phyloP scores from a whole-genome alignment of 2,329 filamentous ascomycete species.

The Emmonsia crescens region DNA sequence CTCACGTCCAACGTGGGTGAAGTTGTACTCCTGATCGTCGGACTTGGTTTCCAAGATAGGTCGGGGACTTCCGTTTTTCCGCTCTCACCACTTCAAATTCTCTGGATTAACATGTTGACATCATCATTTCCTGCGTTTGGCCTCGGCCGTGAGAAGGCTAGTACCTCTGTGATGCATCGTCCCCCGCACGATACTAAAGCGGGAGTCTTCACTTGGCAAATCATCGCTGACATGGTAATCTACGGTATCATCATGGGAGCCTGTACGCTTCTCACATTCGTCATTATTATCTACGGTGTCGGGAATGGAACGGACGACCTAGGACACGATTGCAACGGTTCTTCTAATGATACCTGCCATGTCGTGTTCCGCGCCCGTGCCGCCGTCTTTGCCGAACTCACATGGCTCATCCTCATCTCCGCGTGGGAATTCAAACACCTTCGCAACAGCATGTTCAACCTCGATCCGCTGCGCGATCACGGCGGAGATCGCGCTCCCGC shows the following conservation, averaged over 20 bases:
- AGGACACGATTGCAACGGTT: conserved; percentile 14
- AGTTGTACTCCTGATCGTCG: conserved; percentile 47
- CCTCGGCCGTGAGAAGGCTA: conserved; percentile 46
- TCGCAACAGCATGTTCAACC: conserved; percentile 46
- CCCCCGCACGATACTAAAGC: conserved; percentile 43
- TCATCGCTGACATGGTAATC: conserved; percentile 44
- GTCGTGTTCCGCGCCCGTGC: conserved; percentile 39
- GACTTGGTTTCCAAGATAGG: conserved; percentile 47
- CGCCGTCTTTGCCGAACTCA: conserved; percentile 47
- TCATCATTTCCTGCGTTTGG: conserved; percentile 50
- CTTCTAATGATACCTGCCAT: conserved; percentile 9
- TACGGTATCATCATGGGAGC: conserved; percentile 43
- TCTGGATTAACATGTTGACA: conserved; percentile 56
- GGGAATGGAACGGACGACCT: conserved; percentile 29
- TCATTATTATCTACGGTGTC: conserved; percentile 40
- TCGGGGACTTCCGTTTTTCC: conserved; percentile 47
- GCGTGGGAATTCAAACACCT: conserved; percentile 47
- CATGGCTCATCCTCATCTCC: conserved; percentile 46
- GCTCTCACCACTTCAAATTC: conserved; percentile 47
- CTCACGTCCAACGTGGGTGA: conserved; percentile 48
- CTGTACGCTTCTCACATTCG: conserved; percentile 40
- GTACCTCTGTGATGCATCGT: conserved; percentile 43
- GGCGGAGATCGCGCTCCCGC: conserved; percentile 17
- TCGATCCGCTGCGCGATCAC: conserved; percentile 27
- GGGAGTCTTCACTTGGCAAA: conserved; percentile 43